phyloP scores from a whole-genome alignment of 805 yeast genomes.

The Schwanniomyces vanrijiae region DNA sequence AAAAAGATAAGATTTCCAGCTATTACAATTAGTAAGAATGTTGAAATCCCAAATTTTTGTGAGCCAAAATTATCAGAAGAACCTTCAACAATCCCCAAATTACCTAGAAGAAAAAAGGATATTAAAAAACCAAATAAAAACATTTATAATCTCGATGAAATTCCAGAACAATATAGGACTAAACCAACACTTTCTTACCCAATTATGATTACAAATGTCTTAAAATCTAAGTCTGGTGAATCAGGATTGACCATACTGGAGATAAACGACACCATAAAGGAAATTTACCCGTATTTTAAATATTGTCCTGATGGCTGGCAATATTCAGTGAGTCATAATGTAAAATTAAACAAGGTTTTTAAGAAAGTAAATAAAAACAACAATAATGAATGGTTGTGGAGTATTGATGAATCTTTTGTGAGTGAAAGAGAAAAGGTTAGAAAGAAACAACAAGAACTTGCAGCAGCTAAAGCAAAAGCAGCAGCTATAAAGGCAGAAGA shows the following conservation, averaged over 20 bases:
- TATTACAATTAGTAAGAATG: conserved; percentile 23
- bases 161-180: conserved; percentile 81
- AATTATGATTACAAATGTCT: conserved; percentile 74
- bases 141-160: conserved; percentile 75
- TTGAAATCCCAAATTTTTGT: conserved; percentile 25
- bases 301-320: conserved; percentile 99
- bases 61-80: conserved; percentile 34
- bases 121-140: conserved; percentile 53
- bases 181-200: conserved; percentile 86
- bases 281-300: conserved; percentile 84
- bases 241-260: conserved; percentile 68
- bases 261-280: conserved; percentile 83
- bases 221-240: conserved; percentile 63
- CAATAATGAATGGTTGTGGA: conserved; percentile 80
- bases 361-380: conserved; percentile 60
- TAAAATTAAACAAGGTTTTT: conserved; percentile 84
- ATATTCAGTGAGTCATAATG: conserved; percentile 85
- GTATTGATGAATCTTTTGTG: conserved; percentile 80
- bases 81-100: conserved; percentile 29
- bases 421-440: conserved; percentile 78
- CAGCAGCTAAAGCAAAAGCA: conserved; percentile 58
- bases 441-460: conserved; percentile 60
- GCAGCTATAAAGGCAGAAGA: conserved; percentile 55
- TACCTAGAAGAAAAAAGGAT: conserved; percentile 30
- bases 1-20: conserved; percentile 19